Evolutionary conservation across 768 basidiomycete species (phyloP).

Genomic region (Punctularia strigosozonata): DNA sequence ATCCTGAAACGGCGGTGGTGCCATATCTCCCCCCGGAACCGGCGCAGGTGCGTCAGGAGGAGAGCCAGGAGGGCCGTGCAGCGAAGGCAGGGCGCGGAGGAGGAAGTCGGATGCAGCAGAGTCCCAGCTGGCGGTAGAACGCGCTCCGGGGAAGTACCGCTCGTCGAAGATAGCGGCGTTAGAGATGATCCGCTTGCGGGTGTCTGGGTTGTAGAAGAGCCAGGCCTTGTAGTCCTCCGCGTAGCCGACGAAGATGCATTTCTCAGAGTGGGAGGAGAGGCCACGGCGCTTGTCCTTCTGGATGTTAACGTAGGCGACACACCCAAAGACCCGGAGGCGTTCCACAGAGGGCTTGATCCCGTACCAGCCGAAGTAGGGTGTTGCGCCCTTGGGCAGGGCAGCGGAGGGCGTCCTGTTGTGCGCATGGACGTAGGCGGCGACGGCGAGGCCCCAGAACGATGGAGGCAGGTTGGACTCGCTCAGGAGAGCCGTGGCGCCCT

Average conservation of each 20-base stretch:
- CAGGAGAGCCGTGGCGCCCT: no score
- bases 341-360: slow-evolving; percentile 7
- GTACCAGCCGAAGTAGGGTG: slow-evolving; percentile 2
- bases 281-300: slow-evolving; percentile 3
- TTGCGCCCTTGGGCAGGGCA: slow-evolving; percentile 1
- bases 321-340: slow-evolving; percentile 11
- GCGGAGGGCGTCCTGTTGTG: slow-evolving; percentile 6
- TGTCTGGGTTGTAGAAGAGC: slow-evolving; percentile 21
- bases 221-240: slow-evolving; percentile 19
- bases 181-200: slow-evolving; percentile 16
- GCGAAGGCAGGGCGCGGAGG: no score
- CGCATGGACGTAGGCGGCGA: slow-evolving; percentile 1
- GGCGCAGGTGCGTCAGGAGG: no score
- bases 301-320: slow-evolving; percentile 8
- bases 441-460: no score
- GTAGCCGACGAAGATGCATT: slow-evolving; percentile 28
- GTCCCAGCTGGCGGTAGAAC: no score
- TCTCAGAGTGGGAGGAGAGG: slow-evolving; percentile 17
- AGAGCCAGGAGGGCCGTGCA: no score
- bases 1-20: no score
- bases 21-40: no score
- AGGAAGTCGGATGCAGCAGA: no score
- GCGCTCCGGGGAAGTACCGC: slow-evolving; percentile 17
- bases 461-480: slow-evolving; percentile 1
- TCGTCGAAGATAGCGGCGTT: slow-evolving; percentile 22